Percentiles rank a stretch among this genome's conserved stretches.
These are phyloP conservation scores for Uronychia setigera DNA, from an alignment of 73 alveolate species.

Conservation along the genomic window DNA sequence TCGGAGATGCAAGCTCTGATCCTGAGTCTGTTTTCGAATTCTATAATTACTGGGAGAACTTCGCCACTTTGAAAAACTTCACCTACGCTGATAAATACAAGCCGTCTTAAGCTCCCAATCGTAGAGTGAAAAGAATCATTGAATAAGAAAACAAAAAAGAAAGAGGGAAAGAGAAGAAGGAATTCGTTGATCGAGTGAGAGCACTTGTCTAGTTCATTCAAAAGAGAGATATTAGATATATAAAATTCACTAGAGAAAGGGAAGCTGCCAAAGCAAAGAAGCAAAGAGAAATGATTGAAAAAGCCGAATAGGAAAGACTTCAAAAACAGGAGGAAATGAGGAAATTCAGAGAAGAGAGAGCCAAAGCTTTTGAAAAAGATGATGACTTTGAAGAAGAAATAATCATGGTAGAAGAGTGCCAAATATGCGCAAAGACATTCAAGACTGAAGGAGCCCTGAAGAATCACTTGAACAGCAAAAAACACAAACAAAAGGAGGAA, in stretches of 20 bases:
- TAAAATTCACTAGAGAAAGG: slow-evolving; percentile 30
- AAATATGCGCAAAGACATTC: slow-evolving; percentile 82
- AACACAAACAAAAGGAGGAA: slow-evolving; percentile 70
- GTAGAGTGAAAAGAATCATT: slow-evolving; percentile 79
- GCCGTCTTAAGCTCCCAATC: slow-evolving; percentile 82
- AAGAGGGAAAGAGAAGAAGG: slow-evolving; percentile 78
- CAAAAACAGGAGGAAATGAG: slow-evolving; percentile 32
- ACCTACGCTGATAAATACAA: slow-evolving; percentile 85
- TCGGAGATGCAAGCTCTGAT: slow-evolving; percentile 63
- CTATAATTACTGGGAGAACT: slow-evolving; percentile 80
- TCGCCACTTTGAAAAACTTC: slow-evolving; percentile 75
- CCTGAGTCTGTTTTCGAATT: slow-evolving; percentile 69
- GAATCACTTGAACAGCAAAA: slow-evolving; percentile 79
- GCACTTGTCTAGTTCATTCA: slow-evolving; percentile 72
- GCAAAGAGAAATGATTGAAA: slow-evolving; percentile 26
- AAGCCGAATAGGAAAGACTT: slow-evolving; percentile 11
- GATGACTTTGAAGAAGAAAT: slow-evolving; percentile 58
- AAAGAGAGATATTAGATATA: slow-evolving; percentile 76
- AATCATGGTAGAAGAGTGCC: slow-evolving; percentile 64
- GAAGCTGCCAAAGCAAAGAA: slow-evolving; percentile 35
- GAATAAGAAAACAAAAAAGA: slow-evolving; percentile 83
- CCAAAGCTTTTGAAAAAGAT: slow-evolving; percentile 3
- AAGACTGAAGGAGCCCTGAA: slow-evolving; percentile 77
- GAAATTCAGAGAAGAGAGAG: slow-evolving; percentile 48
- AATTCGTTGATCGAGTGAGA: slow-evolving; percentile 65